Evolutionary conservation across 305 asterid species (phyloP), one percentile per base, ranked within the genome.

Genomic region (Fraxinus sp.): DNA sequence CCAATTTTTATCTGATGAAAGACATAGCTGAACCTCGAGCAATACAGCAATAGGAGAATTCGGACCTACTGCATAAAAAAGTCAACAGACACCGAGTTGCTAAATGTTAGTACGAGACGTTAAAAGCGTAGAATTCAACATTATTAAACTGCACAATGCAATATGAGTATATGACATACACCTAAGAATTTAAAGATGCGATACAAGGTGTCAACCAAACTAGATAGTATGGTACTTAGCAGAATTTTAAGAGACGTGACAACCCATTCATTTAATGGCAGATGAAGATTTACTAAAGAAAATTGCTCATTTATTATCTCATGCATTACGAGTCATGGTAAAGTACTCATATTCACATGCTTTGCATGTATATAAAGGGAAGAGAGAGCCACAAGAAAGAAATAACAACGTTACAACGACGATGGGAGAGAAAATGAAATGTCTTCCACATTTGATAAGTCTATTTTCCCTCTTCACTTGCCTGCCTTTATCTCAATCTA

Each of bases 401-500:
- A 62, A 22, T 20, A 62, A 24, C 20, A 64, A 11, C 32, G 10
- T 37, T 37, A 37, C 46, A 37, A 39, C 13, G 46, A 24, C 7
- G 28, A 64, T 24, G 33, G 73, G 20, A 49, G 22, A 24, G 62
- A 9, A 0, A 64, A 64, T 26, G 73, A 22, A 26, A 22, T 22
- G 35, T 64, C 73, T 73, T 73, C 33, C 57, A 62, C 24, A 81
- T 22, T 28, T 87, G 1, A 22, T 84, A 26, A 18, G 79, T 16
- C 68, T 85, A 16, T 84, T 89, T 70, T 87, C 80, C 80, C 76
- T 86, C 83, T 79, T 88, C 35, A 24, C 84, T 88, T 57, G 64
- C 86, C 4, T 81, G 87, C 84, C 86, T 20, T 39, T 66, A 3
- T 87, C 94, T 70, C 89, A 79, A 10, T 78, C 86, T 30, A 81